Evolutionary conservation across 73 alveolate genomes (phyloP), one percentile per base, ranked within the genome.

Genomic region (Paramecium sexaurelia): DNA sequence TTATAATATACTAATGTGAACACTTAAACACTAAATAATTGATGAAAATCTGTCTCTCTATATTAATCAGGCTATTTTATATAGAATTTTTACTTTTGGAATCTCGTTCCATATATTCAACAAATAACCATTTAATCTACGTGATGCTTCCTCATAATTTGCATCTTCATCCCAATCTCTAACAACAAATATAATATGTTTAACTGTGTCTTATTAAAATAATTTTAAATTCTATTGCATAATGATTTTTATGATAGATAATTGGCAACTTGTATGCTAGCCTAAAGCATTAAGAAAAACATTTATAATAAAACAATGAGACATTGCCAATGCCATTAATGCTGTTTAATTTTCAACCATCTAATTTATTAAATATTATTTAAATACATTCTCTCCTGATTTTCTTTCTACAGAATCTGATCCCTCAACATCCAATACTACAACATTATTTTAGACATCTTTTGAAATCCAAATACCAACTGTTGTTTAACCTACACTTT

Each of bases 381-480:
- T 1, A 51, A 0, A 43, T 73, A 95, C 96, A 85, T 95, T 95
- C 51, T 95, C 98, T 73, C 94, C 94, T 91, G 93, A 94, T 40
- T 94, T 91, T 55, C 98, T 19, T 75, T 93, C 82, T 56, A 90
- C 93, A 78, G 95, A 89, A 69, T 95, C 96, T 1, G 98, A 93
- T 61, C 98, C 98, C 85, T 95, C 98, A 24, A 95, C 95, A 91
- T 95, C 98, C 6, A 95, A 66, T 20, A 95, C 92, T 39, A 95
- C 85, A 11, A 95, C 87, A 86, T 91, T 95, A 47, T 93, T 85
- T 78, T 92, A 84, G 27, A 43, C 57, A 75, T 95, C 96, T 33
- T 95, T 94, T 3, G 98, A 95, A 0, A 95, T 55, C 98, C 98
- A 95, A n/a, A 95, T 94, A 22, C 98, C 98, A 75, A 92, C 93